Base-by-base conservation (phyloP, 2,329 filamentous ascomycete genomes). In the Zasmidium citrigriseum region DNA sequence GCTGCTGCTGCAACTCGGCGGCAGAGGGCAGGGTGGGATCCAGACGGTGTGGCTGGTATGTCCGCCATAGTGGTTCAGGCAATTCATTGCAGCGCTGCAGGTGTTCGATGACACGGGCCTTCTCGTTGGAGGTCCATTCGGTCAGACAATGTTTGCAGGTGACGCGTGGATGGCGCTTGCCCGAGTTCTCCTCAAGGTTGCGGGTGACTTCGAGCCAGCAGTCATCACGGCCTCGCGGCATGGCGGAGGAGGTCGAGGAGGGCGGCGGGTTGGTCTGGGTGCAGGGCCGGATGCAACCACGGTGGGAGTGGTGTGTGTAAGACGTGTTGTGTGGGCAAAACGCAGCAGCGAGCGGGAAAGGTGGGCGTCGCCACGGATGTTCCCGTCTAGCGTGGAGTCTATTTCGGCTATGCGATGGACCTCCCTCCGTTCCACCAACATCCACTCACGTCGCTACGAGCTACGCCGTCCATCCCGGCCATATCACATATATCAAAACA, bases 81-180 rank as follows among this genome's bases (percentile, higher is more conserved):
- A 66, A 54, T 22, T 66, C 64, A 7, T 47, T 61, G 52, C 64
- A 66, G 23, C 64, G 62, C 51, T 66, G 64, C 9, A 66, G 59
- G 41, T 66, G 64, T 46, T 66, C 64, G 48, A 66, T 65, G 7
- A 66, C 64, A 18, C 64, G 22, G 4, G 62, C 64, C 46, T 66
- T 66, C 47, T 66, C 64, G 52, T 66, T 66, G 12, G 64, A 66
- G 5, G 64, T 66, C 64, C 64, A 66, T 50, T 64, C 59, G 11
- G 63, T 64, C 46, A 54, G 51, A 57, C 64, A 66, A 50, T 66
- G 64, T 45, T 63, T 63, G 62, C 64, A 66, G 18, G 64, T 64
- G 34, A 66, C 64, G 52, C 64, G 64, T n/a, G 64, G 64, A 54
- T 66, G 64, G 12, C 64, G 62, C 55, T 66, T 66, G 59, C 64